Conservation (phyloP, 129 eudicot species). For the Gnaphalium uliginosum region DNA sequence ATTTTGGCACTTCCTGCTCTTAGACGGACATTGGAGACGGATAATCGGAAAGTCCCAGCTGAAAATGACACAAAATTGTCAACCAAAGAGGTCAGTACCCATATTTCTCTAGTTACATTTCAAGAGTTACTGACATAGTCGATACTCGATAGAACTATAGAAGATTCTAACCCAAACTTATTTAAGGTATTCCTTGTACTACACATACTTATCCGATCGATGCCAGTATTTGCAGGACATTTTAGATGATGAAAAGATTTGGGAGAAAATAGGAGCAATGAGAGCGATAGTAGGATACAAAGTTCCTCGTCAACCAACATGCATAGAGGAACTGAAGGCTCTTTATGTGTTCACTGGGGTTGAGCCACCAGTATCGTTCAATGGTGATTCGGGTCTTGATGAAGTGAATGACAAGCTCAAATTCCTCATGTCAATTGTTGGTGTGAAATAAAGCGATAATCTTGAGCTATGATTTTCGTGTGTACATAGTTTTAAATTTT, state of each 20-base stretch:
- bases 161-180: background rate
- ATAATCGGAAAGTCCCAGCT: slow-evolving; percentile 9
- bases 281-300: slow-evolving; percentile 70
- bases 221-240: slow-evolving; percentile 28
- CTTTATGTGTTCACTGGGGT: slow-evolving; percentile 75
- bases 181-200: background rate
- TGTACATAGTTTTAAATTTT: background rate
- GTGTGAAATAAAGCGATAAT: slow-evolving; percentile 49
- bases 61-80: slow-evolving; percentile 4
- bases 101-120: background rate
- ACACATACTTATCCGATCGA: background rate
- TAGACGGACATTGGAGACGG: slow-evolving; percentile 4
- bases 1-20: slow-evolving; percentile 27
- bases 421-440: slow-evolving; percentile 67
- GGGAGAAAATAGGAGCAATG: slow-evolving; percentile 67
- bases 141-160: too few species aligned
- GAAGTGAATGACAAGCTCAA: slow-evolving; percentile 47
- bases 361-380: slow-evolving; percentile 58
- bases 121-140: background rate
- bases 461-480: background rate
- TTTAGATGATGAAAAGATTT: slow-evolving; percentile 45
- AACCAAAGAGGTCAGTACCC: slow-evolving; percentile 27
- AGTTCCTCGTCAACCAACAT: slow-evolving; percentile 33
- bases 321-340: slow-evolving; percentile 62
- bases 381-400: slow-evolving; percentile 22